Evolutionary conservation across 75 land plant genomes (phyloP).

Genomic region (Pinus taeda): DNA sequence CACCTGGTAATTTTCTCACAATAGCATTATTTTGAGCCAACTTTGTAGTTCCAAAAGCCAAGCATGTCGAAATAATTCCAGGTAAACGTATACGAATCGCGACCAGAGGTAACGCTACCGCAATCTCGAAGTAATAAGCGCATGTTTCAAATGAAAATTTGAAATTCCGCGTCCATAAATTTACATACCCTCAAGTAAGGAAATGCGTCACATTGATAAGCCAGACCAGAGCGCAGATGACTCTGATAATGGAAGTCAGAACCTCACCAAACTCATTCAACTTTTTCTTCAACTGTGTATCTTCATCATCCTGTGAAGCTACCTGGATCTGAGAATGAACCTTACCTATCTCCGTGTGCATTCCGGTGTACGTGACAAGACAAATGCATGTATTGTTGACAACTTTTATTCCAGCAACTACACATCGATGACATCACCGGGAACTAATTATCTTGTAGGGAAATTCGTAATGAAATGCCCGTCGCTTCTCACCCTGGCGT

Average conservation of each 20-base stretch:
- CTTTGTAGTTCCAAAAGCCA: constrained; percentile 80
- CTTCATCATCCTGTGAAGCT: constrained; percentile 63
- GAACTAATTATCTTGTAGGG: too few relatives aligned
- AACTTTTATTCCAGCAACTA: constrained; percentile 46
- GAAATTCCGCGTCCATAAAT: constrained; percentile 65
- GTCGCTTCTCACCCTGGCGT: too few relatives aligned
- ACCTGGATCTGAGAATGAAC: constrained; percentile 76
- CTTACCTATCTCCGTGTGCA: constrained; percentile 73
- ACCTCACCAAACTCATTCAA: constrained; percentile 67
- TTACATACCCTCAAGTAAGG: constrained; percentile 53
- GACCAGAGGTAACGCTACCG: constrained; percentile 91
- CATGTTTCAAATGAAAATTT: constrained; percentile 76
- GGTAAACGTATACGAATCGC: constrained; percentile 88
- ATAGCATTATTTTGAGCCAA: constrained; percentile 88
- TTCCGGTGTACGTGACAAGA: constrained; percentile 52
- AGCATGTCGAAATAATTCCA: constrained; percentile 85
- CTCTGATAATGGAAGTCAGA: constrained; percentile 58
- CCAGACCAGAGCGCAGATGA: constrained; percentile 66
- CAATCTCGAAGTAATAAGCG: constrained; percentile 81
- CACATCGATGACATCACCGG: too few relatives aligned
- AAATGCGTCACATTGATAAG: constrained; percentile 69
- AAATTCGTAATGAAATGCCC: too few relatives aligned
- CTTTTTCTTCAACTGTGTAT: constrained; percentile 78
- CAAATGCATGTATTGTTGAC: constrained; percentile 63
- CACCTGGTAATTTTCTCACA: constrained; percentile 71